Percentiles rank a stretch among this genome's conserved stretches.
Evolutionary conservation across 495 filamentous ascomycete species (phyloP).

Genomic region (Chaetomidium leptoderma): DNA sequence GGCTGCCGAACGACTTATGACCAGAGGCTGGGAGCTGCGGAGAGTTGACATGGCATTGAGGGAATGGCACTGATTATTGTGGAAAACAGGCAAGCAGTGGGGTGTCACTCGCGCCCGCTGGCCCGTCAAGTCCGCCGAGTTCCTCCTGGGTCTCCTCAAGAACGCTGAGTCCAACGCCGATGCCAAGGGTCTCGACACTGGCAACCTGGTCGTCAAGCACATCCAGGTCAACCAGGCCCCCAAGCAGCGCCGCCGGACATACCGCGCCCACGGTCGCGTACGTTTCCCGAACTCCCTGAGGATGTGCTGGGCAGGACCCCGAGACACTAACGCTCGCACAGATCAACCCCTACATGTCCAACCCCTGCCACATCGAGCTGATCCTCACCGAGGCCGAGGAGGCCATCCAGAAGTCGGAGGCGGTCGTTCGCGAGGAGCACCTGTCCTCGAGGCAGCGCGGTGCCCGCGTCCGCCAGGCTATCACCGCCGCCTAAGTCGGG

Average conservation of each 20-base stretch:
- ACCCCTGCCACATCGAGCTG: conserved; percentile 99
- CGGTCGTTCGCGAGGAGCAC: conserved; percentile 57
- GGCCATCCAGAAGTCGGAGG: conserved; percentile 76
- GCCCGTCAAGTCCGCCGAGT: conserved; percentile 98
- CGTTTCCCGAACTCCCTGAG: conserved; percentile 38
- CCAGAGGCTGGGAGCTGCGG: background rate
- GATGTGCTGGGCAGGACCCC: conserved; percentile 9
- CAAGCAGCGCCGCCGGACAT: conserved; percentile 95
- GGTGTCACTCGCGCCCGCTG: conserved; percentile 96
- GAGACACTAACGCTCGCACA: conserved; percentile 40
- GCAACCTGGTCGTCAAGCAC: conserved; percentile 95
- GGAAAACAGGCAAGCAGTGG: conserved; percentile 83
- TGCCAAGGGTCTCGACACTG: conserved; percentile 96
- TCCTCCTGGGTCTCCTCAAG: conserved; percentile 93
- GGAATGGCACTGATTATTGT: conserved; percentile 29
- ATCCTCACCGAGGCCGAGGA: conserved; percentile 97
- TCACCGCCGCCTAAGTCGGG: conserved; percentile 66
- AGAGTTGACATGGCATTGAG: background rate
- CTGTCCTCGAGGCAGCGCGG: conserved; percentile 88
- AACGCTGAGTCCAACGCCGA: conserved; percentile 99
- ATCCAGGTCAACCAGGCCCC: conserved; percentile 99
- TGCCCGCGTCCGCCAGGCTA: conserved; percentile 66
- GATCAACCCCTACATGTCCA: conserved; percentile 99
- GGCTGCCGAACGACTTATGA: background rate
- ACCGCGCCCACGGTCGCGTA: conserved; percentile 99